Percentiles rank a stretch among this genome's conserved stretches.
phyloP scores from a whole-genome alignment of 2,329 filamentous ascomycete species.

The Fusarium sp. region DNA sequence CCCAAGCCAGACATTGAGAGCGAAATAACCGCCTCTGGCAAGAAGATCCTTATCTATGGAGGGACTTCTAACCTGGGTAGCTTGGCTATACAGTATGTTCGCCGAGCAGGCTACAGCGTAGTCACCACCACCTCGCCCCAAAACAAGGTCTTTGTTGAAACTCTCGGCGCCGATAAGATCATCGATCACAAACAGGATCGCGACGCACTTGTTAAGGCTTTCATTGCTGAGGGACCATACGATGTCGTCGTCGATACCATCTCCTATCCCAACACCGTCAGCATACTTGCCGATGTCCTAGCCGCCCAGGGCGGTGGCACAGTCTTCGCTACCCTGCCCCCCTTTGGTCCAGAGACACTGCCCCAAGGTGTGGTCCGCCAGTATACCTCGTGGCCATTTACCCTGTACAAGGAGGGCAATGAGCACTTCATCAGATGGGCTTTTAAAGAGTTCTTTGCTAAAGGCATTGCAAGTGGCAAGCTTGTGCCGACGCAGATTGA shows the following conservation, averaged over 20 bases:
- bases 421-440: not conserved
- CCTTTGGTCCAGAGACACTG: not conserved
- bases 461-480: not conserved
- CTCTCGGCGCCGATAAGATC: not conserved
- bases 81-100: not conserved
- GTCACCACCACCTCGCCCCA: not conserved
- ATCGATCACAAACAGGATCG: not conserved
- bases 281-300: not conserved
- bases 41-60: not conserved
- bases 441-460: not conserved
- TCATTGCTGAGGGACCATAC: not conserved
- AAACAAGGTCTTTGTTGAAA: not conserved
- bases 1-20: not conserved
- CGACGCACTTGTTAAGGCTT: rapidly evolving
- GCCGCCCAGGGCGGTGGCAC: not conserved
- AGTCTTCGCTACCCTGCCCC: not conserved
- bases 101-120: not conserved
- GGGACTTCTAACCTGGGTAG: not conserved
- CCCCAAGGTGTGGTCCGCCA: not conserved
- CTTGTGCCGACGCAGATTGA: not conserved
- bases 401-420: not conserved
- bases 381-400: not conserved
- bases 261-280: not conserved
- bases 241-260: not conserved
- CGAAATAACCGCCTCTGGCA: not conserved